Conservation (phyloP, 2,329 filamentous ascomycete genomes). For the Emericellopsis cladophorae region DNA sequence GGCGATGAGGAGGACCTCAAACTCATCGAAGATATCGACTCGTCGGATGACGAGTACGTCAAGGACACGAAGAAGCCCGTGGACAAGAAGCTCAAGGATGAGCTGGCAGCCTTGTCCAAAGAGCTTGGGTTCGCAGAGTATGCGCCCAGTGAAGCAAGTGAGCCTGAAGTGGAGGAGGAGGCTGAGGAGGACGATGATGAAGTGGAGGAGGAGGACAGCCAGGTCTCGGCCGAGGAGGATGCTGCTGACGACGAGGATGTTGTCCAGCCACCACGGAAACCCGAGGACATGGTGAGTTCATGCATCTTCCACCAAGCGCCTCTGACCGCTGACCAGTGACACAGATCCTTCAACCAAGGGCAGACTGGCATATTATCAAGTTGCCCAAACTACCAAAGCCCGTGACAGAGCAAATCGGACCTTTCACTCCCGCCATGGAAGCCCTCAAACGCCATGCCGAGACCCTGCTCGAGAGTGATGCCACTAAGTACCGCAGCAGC, state of each 20-base stretch:
- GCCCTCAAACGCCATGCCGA: conserved; percentile 58
- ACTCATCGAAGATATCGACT: conserved; percentile 40
- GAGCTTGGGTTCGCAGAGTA: conserved; percentile 22
- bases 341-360: conserved; percentile 42
- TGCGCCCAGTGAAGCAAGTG: conserved; percentile 20
- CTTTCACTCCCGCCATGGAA: conserved; percentile 29
- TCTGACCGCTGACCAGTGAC: conserved; percentile 20
- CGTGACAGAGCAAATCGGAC: conserved; percentile 29
- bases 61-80: conserved; percentile 17
- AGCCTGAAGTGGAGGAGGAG: conserved; percentile 19
- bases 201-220: conserved; percentile 15
- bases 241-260: conserved; percentile 13
- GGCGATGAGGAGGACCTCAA: conserved; percentile 53
- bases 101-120: conserved; percentile 23
- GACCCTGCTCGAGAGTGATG: conserved; percentile 65
- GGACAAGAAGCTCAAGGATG: conserved; percentile 26
- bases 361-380: conserved; percentile 41
- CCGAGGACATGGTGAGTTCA: conserved; percentile 20
- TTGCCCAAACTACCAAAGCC: conserved; percentile 29
- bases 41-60: conserved; percentile 23
- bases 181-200: conserved; percentile 18
- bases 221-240: conserved; percentile 18
- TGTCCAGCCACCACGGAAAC: conserved; percentile 7
- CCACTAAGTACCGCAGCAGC: conserved; percentile 59
- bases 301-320: conserved; percentile 3